Percentiles rank a stretch among this genome's conserved stretches.
phyloP scores from a whole-genome alignment of 2,329 filamentous ascomycete species.

The Teratosphaeria gauchensis region DNA sequence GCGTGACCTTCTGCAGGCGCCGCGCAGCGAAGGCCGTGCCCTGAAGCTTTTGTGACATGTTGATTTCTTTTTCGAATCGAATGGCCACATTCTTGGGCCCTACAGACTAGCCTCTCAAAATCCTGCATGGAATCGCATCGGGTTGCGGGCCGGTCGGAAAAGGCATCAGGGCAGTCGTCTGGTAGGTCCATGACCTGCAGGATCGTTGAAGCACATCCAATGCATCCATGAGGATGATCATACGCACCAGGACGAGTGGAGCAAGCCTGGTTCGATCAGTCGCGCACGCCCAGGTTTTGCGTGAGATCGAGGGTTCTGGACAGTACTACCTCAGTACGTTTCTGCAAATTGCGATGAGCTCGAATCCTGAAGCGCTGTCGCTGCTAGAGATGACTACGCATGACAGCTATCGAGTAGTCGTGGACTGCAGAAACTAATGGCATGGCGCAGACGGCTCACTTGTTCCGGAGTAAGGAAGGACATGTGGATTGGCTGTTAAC shows the following conservation, averaged over 20 bases:
- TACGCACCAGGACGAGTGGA: slow-evolving; percentile 19
- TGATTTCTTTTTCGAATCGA: slow-evolving; percentile 5
- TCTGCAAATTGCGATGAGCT: background rate
- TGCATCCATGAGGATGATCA: slow-evolving; percentile 22
- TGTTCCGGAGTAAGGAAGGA: slow-evolving; percentile 11
- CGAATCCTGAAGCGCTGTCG: background rate
- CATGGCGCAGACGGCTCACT: background rate
- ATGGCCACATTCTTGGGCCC: slow-evolving; percentile 14
- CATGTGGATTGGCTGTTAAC: slow-evolving; percentile 5
- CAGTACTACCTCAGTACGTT: background rate
- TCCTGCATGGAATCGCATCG: slow-evolving; percentile 20
- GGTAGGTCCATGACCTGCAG: slow-evolving; percentile 16
- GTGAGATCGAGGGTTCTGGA: slow-evolving; percentile 9
- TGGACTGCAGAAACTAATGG: background rate
- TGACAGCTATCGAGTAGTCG: background rate
- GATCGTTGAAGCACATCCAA: slow-evolving; percentile 16
- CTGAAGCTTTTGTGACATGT: slow-evolving; percentile 22
- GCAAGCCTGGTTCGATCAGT: slow-evolving; percentile 13
- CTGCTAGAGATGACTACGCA: background rate
- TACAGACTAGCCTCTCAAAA: slow-evolving; percentile 14
- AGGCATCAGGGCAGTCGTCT: slow-evolving; percentile 19
- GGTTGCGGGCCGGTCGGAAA: slow-evolving; percentile 22
- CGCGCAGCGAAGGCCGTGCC: slow-evolving; percentile 11
- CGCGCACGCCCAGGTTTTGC: slow-evolving; percentile 8
- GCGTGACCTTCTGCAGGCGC: slow-evolving; percentile 18